A percentile compares a stretch with the other conserved stretches of the same genome.
Conservation (phyloP, 495 filamentous ascomycete genomes). For the Penicillium riverlandense region DNA sequence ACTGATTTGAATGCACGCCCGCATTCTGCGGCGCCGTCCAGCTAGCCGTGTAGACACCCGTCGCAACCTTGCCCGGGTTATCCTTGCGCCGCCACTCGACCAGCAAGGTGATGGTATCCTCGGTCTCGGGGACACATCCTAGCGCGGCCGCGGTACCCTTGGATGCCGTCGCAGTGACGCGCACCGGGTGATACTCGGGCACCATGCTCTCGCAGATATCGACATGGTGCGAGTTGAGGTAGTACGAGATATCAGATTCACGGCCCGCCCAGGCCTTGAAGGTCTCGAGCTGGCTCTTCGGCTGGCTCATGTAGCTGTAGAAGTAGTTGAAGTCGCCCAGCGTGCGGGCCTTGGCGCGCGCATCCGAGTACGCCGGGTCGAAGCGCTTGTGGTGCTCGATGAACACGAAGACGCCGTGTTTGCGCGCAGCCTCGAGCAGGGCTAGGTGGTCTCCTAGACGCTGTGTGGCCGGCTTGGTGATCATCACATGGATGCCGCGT, state of each 20-base stretch:
- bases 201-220: conserved; percentile 91
- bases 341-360: conserved; percentile 58
- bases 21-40: conserved; percentile 92
- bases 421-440: conserved; percentile 63
- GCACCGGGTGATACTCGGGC: conserved; percentile 66
- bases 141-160: conserved; percentile 64
- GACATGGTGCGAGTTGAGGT: conserved; percentile 88
- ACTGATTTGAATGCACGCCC: conserved; percentile 90
- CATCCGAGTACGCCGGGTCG: conserved; percentile 88
- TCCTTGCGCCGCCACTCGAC: conserved; percentile 78
- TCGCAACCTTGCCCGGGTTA: conserved; percentile 60
- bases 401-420: conserved; percentile 81
- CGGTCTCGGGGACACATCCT: conserved; percentile 72
- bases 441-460: conserved; percentile 68
- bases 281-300: conserved; percentile 85
- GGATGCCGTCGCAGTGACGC: conserved; percentile 69
- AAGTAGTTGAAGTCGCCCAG: conserved; percentile 97
- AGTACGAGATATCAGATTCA: conserved; percentile 90
- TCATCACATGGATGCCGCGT: conserved; percentile 77
- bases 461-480: conserved; percentile 94
- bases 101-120: conserved; percentile 87
- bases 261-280: conserved; percentile 94
- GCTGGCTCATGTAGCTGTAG: conserved; percentile 95
- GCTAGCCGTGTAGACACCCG: conserved; percentile 87
- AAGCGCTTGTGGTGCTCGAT: conserved; percentile 96